These are phyloP conservation scores for Umbilicus rupestris DNA, from an alignment of 164 flowering plant genomes.

Conservation along the genomic window DNA sequence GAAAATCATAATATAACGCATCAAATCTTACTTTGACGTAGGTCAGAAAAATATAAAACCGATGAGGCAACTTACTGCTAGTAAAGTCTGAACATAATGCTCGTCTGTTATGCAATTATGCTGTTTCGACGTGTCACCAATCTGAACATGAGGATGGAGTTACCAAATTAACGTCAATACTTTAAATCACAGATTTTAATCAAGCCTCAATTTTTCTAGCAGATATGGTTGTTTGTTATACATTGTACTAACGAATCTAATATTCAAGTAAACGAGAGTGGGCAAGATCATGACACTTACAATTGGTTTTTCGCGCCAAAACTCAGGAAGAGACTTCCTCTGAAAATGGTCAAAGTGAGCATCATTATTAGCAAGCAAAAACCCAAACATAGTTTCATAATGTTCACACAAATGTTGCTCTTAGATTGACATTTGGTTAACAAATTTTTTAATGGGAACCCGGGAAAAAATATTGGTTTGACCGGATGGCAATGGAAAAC, in stretches of 20 bases:
- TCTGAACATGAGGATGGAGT: conserved; percentile 38
- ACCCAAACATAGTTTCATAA: neutral
- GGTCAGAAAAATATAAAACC: neutral
- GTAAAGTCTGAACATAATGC: conserved; percentile 86
- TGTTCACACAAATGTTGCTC: neutral
- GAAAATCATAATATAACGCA: conserved; percentile 4
- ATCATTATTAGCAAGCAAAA: neutral
- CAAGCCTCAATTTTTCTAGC: neutral
- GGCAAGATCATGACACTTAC: conserved; percentile 37
- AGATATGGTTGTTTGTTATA: neutral
- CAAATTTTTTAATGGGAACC: too few relatives aligned
- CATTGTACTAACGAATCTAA: neutral
- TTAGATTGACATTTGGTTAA: neutral
- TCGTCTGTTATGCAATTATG: conserved; percentile 99
- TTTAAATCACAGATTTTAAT: too few relatives aligned
- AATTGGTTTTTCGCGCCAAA: conserved; percentile 79
- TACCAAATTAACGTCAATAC: neutral
- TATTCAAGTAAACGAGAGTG: neutral
- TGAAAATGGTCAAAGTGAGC: conserved; percentile 27
- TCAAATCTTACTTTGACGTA: neutral
- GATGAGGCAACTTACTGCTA: conserved; percentile 61
- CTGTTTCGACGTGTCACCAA: conserved; percentile 60
- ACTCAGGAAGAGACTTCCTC: conserved; percentile 90
- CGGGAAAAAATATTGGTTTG: too few relatives aligned
- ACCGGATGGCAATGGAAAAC: neutral